These are phyloP conservation scores for Capsicum rhomboideum DNA, from an alignment of 257 asterid species.

Conservation along the genomic window DNA sequence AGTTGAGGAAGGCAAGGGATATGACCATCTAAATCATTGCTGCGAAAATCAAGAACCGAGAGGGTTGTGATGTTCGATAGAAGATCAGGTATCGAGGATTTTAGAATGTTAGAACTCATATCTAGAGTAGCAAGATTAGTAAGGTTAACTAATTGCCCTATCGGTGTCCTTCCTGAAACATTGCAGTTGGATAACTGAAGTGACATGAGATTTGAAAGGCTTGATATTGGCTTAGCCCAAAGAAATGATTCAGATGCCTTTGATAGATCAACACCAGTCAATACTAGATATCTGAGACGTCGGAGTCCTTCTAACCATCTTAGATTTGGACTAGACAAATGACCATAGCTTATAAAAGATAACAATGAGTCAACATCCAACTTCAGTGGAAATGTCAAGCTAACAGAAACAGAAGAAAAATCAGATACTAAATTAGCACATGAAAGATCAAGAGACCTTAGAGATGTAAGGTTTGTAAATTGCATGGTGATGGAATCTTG, in stretches of 20 bases:
- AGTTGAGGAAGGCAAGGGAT: conserved; percentile 1
- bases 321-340: background rate
- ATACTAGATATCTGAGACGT: background rate
- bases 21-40: background rate
- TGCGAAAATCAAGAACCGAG: background rate
- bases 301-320: conserved; percentile 5
- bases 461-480: conserved; percentile 7
- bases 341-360: background rate
- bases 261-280: conserved; percentile 11
- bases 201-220: background rate
- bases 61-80: conserved; percentile 2
- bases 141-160: background rate
- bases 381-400: background rate
- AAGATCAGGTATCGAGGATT: background rate
- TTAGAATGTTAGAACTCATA: background rate
- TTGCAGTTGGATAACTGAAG: conserved; percentile 6
- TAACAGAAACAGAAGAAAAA: background rate
- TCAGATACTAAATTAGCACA: background rate
- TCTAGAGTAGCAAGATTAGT: background rate
- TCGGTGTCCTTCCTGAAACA: background rate
- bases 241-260: background rate
- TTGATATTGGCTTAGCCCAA: conserved; percentile 3
- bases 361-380: background rate
- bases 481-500: background rate
- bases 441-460: conserved; percentile 2